Conservation (phyloP, 352 stramenopile species). For the Globisporangium mamillatum region DNA sequence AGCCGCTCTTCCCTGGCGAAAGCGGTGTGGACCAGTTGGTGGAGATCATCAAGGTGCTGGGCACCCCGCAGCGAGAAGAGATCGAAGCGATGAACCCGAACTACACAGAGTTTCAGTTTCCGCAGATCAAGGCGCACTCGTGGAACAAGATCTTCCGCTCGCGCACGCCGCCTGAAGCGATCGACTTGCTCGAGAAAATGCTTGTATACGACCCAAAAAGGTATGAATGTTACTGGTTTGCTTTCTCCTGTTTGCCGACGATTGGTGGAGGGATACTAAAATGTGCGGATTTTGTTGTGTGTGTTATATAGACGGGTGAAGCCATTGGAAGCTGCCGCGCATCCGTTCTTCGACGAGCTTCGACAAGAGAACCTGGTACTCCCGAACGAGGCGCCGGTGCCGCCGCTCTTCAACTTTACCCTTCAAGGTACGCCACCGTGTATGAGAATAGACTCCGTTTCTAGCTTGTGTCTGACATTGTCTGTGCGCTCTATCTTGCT, state of each 20-base stretch:
- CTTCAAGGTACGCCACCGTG: constrained; percentile 53
- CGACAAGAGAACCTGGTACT: constrained; percentile 79
- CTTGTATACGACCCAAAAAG: constrained; percentile 96
- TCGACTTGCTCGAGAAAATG: constrained; percentile 97
- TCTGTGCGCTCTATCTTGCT: neutral
- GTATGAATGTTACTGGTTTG: constrained; percentile 39
- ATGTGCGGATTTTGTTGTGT: constrained; percentile 6
- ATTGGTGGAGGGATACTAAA: neutral
- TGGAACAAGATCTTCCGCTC: constrained; percentile 97
- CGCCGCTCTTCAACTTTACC: constrained; percentile 94
- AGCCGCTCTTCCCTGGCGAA: constrained; percentile 98
- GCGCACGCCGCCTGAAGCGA: constrained; percentile 94
- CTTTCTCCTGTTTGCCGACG: neutral
- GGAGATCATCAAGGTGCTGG: constrained; percentile 99
- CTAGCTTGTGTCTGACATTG: neutral
- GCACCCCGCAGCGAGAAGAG: constrained; percentile 97
- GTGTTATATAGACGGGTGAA: constrained; percentile 45
- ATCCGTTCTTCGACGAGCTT: constrained; percentile 99
- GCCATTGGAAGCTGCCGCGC: constrained; percentile 85
- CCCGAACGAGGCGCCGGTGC: constrained; percentile 79
- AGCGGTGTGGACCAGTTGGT: constrained; percentile 99
- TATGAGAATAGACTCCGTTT: neutral
- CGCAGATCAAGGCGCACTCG: constrained; percentile 98
- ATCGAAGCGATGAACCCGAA: constrained; percentile 99
- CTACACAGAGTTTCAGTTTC: constrained; percentile 99